Conservation (phyloP, 108 stramenopile genomes). For the Cylindrotheca closterium region DNA sequence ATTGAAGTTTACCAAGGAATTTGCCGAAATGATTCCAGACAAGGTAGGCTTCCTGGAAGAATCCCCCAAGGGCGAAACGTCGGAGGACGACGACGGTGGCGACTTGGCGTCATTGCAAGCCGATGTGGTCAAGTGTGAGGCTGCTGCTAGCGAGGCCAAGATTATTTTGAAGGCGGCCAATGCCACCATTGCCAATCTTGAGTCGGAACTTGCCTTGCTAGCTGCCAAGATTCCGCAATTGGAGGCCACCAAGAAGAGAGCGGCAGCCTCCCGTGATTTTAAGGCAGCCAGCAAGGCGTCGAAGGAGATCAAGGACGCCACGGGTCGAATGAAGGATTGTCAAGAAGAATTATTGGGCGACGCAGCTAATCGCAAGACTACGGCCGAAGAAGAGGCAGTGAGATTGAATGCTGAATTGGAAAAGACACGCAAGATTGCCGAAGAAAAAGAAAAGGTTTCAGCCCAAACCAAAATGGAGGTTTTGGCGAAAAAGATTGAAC, state of each 20-base stretch:
- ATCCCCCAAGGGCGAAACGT: slow-evolving; percentile 11
- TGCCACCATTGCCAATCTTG: slow-evolving; percentile 38
- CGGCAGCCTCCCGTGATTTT: slow-evolving; percentile 80
- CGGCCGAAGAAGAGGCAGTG: slow-evolving; percentile 50
- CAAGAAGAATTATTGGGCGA: slow-evolving; percentile 60
- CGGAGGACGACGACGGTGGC: slow-evolving; percentile 18
- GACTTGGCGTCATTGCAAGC: slow-evolving; percentile 47
- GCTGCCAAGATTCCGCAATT: slow-evolving; percentile 59
- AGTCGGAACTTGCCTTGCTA: slow-evolving; percentile 50
- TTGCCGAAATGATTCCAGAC: slow-evolving; percentile 52
- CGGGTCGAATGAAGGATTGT: slow-evolving; percentile 58
- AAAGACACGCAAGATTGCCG: slow-evolving; percentile 51
- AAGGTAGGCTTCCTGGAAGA: slow-evolving; percentile 48
- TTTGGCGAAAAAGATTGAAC: slow-evolving; percentile 52
- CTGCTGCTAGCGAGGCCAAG: slow-evolving; percentile 69
- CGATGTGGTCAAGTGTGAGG: slow-evolving; percentile 75
- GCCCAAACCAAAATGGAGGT: slow-evolving; percentile 51
- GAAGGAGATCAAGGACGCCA: slow-evolving; percentile 85
- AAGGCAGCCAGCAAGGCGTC: slow-evolving; percentile 79
- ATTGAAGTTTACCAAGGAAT: slow-evolving; percentile 50
- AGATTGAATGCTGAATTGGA: slow-evolving; percentile 44
- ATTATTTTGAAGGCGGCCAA: slow-evolving; percentile 49
- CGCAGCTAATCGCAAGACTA: slow-evolving; percentile 42
- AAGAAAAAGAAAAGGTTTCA: slow-evolving; percentile 54
- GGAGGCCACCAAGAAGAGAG: slow-evolving; percentile 72